Percentiles rank a stretch among this genome's conserved stretches.
phyloP scores from a whole-genome alignment of 1,284 basidiomycete species.

The Cryptococcus maquisensis region DNA sequence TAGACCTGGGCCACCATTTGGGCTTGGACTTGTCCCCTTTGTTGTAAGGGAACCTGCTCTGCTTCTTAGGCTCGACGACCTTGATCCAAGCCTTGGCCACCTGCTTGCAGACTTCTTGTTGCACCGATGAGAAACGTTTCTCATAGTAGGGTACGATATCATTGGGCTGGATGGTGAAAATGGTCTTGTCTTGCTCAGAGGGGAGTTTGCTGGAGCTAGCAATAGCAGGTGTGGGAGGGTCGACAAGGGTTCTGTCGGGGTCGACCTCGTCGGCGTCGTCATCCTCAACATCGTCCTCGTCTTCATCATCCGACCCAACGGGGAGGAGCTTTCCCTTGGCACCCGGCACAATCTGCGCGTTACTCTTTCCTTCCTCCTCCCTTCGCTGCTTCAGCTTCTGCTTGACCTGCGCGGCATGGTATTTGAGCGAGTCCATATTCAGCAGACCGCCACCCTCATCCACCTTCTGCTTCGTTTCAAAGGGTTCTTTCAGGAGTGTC shows the following conservation, averaged over 20 bases:
- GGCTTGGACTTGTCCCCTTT: constrained; percentile 53
- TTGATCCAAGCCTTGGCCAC: constrained; percentile 56
- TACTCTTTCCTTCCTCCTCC: constrained; percentile 33
- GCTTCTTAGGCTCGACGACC: constrained; percentile 56
- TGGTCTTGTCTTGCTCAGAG: background rate
- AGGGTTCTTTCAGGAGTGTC: constrained; percentile 41
- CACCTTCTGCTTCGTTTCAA: constrained; percentile 27
- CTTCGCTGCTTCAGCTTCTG: constrained; percentile 32
- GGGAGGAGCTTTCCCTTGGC: constrained; percentile 18
- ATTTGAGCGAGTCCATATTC: constrained; percentile 38
- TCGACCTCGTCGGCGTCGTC: constrained; percentile 29
- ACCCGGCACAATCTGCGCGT: constrained; percentile 1
- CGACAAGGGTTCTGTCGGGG: constrained; percentile 36
- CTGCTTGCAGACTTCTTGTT: constrained; percentile 54
- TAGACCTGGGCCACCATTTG: constrained; percentile 54
- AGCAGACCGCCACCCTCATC: constrained; percentile 30
- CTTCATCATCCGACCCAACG: constrained; percentile 23
- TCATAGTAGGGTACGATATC: constrained; percentile 41
- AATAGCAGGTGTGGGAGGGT: constrained; percentile 8
- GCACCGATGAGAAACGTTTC: constrained; percentile 47
- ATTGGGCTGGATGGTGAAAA: constrained; percentile 28
- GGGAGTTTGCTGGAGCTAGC: constrained; percentile 6
- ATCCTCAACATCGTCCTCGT: constrained; percentile 13
- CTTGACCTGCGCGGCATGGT: constrained; percentile 34
- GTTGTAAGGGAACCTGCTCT: constrained; percentile 55